Evolutionary conservation across 2,329 filamentous ascomycete genomes (phyloP), one percentile per base, ranked within the genome.

Genomic region (Orbilia oligospora): DNA sequence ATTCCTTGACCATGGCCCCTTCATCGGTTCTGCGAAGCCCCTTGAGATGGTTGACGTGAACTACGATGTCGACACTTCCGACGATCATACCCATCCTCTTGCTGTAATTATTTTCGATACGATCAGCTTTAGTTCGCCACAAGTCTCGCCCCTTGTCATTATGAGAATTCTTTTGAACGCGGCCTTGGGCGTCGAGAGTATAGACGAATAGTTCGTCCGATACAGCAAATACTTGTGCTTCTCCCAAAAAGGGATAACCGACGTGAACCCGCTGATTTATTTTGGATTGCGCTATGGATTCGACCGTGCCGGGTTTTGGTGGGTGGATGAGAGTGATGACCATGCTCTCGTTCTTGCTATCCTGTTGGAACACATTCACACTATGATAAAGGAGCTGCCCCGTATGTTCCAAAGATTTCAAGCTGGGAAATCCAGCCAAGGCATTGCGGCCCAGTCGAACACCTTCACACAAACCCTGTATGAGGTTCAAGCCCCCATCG

Each of bases 341-440:
- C 90, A 98, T 94, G 84, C 95, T 99, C 84, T 97, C 94, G 83
- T 98, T 98, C 63, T 93, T 91, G 83, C 94, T 97, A 81, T 98
- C 96, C 81, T 95, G 91, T 83, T 97, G 94, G 86, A 99, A 99
- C 38, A 99, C 93, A 80, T 91, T 96, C 79, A 99, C 93, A 1
- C 94, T 94, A 81, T 97, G 93, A 84, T 94, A 97, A 8, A 91
- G 93, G 58, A 98, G 87, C 71, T 90, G 88, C 1, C 93, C 96
- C 77, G 90, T 91, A 84, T 96, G 94, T 0, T 93, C 92, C 48
- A 99, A 86, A 0, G 92, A 96, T 80, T 94, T 92, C 82, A 99
- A 85, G 80, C 92, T 96, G 5, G 96, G 96, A 84, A 99, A 99
- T 3, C 96, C 96, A 72, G 96, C 95, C 79, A 98, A 86, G n/a